A percentile compares a stretch with the other conserved stretches of the same genome.
Evolutionary conservation across 2,329 filamentous ascomycete genomes (phyloP).

Genomic region (Arthrobotrys pseudoclavata): DNA sequence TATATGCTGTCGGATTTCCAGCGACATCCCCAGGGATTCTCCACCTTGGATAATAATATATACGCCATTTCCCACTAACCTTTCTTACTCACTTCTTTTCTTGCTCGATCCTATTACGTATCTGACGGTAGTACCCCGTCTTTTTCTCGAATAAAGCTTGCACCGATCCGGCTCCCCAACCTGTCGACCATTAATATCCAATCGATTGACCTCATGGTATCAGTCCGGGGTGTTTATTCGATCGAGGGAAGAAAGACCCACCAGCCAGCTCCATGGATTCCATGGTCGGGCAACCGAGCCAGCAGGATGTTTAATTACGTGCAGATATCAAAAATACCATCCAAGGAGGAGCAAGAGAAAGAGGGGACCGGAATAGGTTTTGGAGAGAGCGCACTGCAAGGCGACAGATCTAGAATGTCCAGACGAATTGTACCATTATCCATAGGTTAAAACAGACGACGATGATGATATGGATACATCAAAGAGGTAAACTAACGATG

Average conservation of each 20-base stretch:
- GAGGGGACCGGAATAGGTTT: background rate
- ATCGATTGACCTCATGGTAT: constrained; percentile 56
- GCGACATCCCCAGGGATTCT: constrained; percentile 15
- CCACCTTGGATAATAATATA: constrained; percentile 8
- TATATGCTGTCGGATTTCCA: constrained; percentile 7
- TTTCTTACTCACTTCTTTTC: background rate
- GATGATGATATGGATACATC: constrained; percentile 25
- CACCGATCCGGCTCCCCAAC: constrained; percentile 15
- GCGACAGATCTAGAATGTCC: constrained; percentile 27
- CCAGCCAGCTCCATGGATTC: constrained; percentile 2
- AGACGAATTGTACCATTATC: constrained; percentile 30
- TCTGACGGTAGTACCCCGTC: constrained; percentile 30
- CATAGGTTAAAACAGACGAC: constrained; percentile 24
- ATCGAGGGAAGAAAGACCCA: constrained; percentile 2
- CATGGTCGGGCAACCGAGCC: constrained; percentile 1
- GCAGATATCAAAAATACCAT: constrained; percentile 31
- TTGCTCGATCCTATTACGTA: constrained; percentile 45
- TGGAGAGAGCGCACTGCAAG: constrained; percentile 16
- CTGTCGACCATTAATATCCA: constrained; percentile 43
- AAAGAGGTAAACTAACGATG: constrained; percentile 3
- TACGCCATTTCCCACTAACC: constrained; percentile 11
- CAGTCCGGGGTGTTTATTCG: constrained; percentile 41
- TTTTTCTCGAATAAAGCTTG: constrained; percentile 24
- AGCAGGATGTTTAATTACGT: constrained; percentile 28
- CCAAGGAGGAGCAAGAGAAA: constrained; percentile 6